phyloP scores from a whole-genome alignment of 2,329 filamentous ascomycete genomes.

The Nannizziopsis barbatae region DNA sequence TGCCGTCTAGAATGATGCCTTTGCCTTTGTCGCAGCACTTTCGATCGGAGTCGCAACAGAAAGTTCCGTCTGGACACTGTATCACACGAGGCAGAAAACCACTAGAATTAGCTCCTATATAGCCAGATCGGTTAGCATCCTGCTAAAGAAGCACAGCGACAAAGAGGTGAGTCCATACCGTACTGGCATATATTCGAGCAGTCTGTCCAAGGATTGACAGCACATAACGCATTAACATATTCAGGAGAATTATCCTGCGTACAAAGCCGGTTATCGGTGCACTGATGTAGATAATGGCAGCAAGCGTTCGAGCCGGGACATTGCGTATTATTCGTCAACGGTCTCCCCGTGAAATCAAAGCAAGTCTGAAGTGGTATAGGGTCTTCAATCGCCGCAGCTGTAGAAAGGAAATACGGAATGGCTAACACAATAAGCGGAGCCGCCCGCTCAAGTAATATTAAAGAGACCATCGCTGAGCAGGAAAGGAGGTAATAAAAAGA shows the following conservation, averaged over 20 bases:
- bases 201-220: constrained; percentile 10
- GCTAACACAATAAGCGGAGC: neutral
- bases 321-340: constrained; percentile 12
- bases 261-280: constrained; percentile 10
- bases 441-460: neutral
- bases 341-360: constrained; percentile 11
- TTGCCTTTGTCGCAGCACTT: constrained; percentile 5
- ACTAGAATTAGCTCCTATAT: constrained; percentile 1
- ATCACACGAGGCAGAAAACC: constrained; percentile 7
- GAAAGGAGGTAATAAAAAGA: neutral
- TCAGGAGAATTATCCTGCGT: constrained; percentile 9
- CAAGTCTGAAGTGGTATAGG: constrained; percentile 11
- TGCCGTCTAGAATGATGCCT: constrained; percentile 4
- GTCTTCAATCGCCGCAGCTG: constrained; percentile 1
- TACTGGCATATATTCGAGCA: constrained; percentile 14
- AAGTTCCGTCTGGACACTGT: constrained; percentile 7
- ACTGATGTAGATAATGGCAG: constrained; percentile 12
- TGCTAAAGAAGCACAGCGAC: neutral
- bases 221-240: constrained; percentile 11
- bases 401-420: neutral
- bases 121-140: neutral
- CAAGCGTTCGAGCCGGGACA: constrained; percentile 13
- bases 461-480: constrained; percentile 3
- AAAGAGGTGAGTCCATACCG: neutral
- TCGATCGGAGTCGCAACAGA: constrained; percentile 10